phyloP scores from a whole-genome alignment of 495 filamentous ascomycete genomes.

The Staphylotrichum tortipilum region DNA sequence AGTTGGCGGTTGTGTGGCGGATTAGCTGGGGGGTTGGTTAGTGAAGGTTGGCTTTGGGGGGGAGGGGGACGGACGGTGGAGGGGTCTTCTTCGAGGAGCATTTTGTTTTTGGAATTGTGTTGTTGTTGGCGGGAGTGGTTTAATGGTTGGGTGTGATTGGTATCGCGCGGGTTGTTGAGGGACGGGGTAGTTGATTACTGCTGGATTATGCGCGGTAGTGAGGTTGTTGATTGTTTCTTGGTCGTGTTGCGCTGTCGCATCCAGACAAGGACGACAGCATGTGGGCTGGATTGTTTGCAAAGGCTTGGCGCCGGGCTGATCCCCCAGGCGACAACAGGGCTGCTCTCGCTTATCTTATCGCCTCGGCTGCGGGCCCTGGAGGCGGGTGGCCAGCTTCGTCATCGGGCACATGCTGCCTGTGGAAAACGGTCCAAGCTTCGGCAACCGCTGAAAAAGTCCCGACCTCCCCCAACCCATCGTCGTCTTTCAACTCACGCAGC shows the following conservation, averaged over 20 bases:
- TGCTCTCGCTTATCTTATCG: slow-evolving; percentile 34
- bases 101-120: slow-evolving; percentile 36
- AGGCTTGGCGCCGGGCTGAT: slow-evolving; percentile 9
- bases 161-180: too few relatives aligned
- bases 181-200: too few relatives aligned
- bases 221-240: too few relatives aligned
- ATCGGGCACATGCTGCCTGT: slow-evolving; percentile 12
- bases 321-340: slow-evolving; percentile 14
- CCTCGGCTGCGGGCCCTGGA: background rate
- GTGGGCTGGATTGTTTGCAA: slow-evolving; percentile 4
- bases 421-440: slow-evolving; percentile 18
- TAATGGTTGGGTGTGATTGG: too few relatives aligned
- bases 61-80: slow-evolving; percentile 52
- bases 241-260: too few relatives aligned
- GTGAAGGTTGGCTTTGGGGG: background rate
- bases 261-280: too few relatives aligned
- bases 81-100: slow-evolving; percentile 96
- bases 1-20: slow-evolving; percentile 80
- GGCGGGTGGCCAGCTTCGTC: slow-evolving; percentile 19
- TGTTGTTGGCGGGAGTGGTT: background rate
- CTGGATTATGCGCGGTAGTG: too few relatives aligned
- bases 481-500: background rate
- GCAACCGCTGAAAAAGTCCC: background rate
- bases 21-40: slow-evolving; percentile 55
- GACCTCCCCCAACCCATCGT: too few relatives aligned